Conservation (phyloP, 208 protist genomes). For the Herpetomonas samuelpessoai region DNA sequence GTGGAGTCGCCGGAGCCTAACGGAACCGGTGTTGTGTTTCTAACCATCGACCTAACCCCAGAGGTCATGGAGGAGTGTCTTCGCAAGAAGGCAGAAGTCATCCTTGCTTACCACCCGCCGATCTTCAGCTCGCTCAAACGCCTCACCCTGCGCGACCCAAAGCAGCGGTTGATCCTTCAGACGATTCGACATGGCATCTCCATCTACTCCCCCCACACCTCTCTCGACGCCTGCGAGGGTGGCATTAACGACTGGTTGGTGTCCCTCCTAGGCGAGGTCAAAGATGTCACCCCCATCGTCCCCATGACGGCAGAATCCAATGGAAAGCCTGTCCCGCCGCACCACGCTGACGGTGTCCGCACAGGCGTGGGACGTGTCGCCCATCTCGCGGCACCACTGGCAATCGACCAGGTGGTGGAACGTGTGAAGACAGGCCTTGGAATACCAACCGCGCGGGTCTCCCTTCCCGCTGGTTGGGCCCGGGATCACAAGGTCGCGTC, state of each 20-base stretch:
- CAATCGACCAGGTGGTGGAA: constrained; percentile 44
- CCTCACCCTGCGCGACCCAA: constrained; percentile 63
- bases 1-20: constrained; percentile 76
- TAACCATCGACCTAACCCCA: constrained; percentile 91
- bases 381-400: constrained; percentile 28
- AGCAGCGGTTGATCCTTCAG: constrained; percentile 71
- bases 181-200: constrained; percentile 74
- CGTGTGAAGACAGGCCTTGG: constrained; percentile 59
- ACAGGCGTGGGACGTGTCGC: constrained; percentile 70
- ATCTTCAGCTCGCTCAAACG: constrained; percentile 85
- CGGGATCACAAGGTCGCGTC: constrained; percentile 32
- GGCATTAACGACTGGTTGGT: constrained; percentile 94
- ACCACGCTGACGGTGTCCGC: constrained; percentile 11
- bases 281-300: constrained; percentile 33
- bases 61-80: constrained; percentile 89
- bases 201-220: constrained; percentile 93
- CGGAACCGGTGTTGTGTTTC: constrained; percentile 52
- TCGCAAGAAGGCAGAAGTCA: constrained; percentile 51
- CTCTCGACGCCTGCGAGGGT: constrained; percentile 68
- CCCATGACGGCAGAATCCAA: constrained; percentile 30
- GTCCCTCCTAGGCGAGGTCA: constrained; percentile 33
- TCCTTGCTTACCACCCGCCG: constrained; percentile 92
- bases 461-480: constrained; percentile 51
- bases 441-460: constrained; percentile 61
- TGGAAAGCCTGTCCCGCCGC: constrained; percentile 4